These are phyloP conservation scores for Nakazawaea ernobii DNA, from an alignment of 805 yeast genomes.

Conservation along the genomic window DNA sequence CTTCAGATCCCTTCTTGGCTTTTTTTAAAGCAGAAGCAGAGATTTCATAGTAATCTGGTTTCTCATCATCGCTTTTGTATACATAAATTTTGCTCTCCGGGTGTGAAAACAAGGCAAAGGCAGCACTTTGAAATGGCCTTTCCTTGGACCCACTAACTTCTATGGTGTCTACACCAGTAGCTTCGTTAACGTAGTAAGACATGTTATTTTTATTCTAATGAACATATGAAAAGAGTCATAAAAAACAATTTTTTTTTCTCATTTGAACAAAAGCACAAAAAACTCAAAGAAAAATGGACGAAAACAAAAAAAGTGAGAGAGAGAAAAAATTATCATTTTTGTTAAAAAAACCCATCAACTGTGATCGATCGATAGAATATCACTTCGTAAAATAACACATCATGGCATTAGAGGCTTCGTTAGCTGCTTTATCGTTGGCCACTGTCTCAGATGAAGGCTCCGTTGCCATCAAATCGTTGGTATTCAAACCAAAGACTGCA, in stretches of 20 bases:
- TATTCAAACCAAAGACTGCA: slow-evolving; percentile 89
- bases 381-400: neutral
- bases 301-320: no score
- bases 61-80: slow-evolving; percentile 51
- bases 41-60: slow-evolving; percentile 64
- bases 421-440: slow-evolving; percentile 60
- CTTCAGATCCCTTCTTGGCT: slow-evolving; percentile 93
- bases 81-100: slow-evolving; percentile 49
- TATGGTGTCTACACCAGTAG: slow-evolving; percentile 59
- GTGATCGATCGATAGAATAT: neutral
- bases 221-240: no score
- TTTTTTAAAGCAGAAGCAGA: slow-evolving; percentile 89
- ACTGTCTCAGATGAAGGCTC: slow-evolving; percentile 48
- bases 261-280: no score
- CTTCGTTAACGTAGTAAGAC: slow-evolving; percentile 66
- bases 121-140: slow-evolving; percentile 74
- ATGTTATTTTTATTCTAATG: neutral
- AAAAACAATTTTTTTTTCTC: no score
- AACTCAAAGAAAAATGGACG: no score
- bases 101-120: slow-evolving; percentile 61
- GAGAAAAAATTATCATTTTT: no score
- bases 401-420: slow-evolving; percentile 66
- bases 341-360: no score
- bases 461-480: slow-evolving; percentile 62
- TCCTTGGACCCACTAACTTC: slow-evolving; percentile 55